Base-by-base conservation (phyloP, 2,329 filamentous ascomycete species). In the Colletotrichum liaoningense region DNA sequence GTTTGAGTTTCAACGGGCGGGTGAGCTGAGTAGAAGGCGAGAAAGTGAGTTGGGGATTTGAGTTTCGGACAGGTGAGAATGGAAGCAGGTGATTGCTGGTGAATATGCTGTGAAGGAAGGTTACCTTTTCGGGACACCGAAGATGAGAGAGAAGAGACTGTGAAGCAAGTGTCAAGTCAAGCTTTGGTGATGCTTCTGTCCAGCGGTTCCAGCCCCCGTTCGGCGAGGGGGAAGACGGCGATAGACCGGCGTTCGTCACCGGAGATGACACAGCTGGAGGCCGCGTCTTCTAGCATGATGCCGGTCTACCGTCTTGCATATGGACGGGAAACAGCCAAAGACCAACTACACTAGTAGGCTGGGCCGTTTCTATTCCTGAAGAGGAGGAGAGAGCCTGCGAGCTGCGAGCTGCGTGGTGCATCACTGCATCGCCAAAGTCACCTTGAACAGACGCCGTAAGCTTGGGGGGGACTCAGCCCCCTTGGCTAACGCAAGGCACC, bases 331-430 rank as follows among this genome's bases (percentile, higher is more conserved):
- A 49, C n/a, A 35, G 26, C 19, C 42, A 8, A 19, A 58, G 11
- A 62, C 33, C 33, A 35, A 35, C 12, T 5, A 9, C 30, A 30
- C 38, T 46, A 63, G 54, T 63, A 38, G 58, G 38, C 65, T 26
- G 55, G 62, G 33, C 42, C 22, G 70, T 69, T 73, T 64, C 70
- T 73, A 73, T 64, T 73, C 59, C 55, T 49, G 42, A 49, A n/a
- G 42, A 49, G 38, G 33, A 42, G 14, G 38, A 42, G 38, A 42
- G 16, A 35, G 33, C 33, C 38, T 42, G 33, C 33, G 33, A 35
- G 33, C 11, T 35, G 38, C 38, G 38, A 19, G 16, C 14, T 42
- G 38, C 38, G 12, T 35, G 12, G 33, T 35, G 33, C 33, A 5
- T 26, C 2, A 24, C 11, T 35, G 33, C 33, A 42, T 19, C 38